Evolutionary conservation across 2,329 filamentous ascomycete genomes (phyloP).

Genomic region (Aureobasidium uvarum): DNA sequence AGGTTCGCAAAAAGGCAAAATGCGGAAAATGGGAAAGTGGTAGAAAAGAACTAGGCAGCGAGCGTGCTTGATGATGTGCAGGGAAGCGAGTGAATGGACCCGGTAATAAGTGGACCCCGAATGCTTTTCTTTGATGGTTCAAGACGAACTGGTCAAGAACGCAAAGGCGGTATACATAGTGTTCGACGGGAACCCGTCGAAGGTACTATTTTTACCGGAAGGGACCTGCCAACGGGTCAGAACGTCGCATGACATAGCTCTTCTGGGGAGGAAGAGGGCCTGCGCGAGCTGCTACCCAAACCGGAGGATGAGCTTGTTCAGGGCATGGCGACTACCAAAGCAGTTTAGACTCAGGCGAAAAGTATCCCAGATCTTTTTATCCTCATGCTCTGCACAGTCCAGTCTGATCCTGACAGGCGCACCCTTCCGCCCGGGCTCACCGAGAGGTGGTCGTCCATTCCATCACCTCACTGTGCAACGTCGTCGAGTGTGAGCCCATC

Average conservation of each 20-base stretch:
- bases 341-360: slow-evolving; percentile 20
- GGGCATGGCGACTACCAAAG: slow-evolving; percentile 16
- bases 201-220: slow-evolving; percentile 26
- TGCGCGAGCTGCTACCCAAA: slow-evolving; percentile 21
- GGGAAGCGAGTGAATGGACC: slow-evolving; percentile 25
- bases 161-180: slow-evolving; percentile 27
- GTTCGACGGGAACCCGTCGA: slow-evolving; percentile 22
- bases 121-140: slow-evolving; percentile 24
- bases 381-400: slow-evolving; percentile 13
- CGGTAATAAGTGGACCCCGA: slow-evolving; percentile 26
- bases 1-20: slow-evolving; percentile 12
- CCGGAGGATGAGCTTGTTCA: slow-evolving; percentile 20
- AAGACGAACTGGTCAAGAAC: slow-evolving; percentile 21
- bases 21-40: slow-evolving; percentile 12
- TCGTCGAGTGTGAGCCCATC: not conserved
- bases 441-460: slow-evolving; percentile 18
- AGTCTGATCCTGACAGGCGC: slow-evolving; percentile 22
- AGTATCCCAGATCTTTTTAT: slow-evolving; percentile 18
- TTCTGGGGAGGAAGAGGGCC: slow-evolving; percentile 12
- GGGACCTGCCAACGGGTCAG: slow-evolving; percentile 24
- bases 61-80: slow-evolving; percentile 25
- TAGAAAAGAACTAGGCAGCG: slow-evolving; percentile 24
- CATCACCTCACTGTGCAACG: slow-evolving; percentile 20
- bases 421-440: slow-evolving; percentile 13
- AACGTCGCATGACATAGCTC: slow-evolving; percentile 26